Base-by-base conservation (phyloP, 331 rosid species). In the Prunus yedoensis region DNA sequence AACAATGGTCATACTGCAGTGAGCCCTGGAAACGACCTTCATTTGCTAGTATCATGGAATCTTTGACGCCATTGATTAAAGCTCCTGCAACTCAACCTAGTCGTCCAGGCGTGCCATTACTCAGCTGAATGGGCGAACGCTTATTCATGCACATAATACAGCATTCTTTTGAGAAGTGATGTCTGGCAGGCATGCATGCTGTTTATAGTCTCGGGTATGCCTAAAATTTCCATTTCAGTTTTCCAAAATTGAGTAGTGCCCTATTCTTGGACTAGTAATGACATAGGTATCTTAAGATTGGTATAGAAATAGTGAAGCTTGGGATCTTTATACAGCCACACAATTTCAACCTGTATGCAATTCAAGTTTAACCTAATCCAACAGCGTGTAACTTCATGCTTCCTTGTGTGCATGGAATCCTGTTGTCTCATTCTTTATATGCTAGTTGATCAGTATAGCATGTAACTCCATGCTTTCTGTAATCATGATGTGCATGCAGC, bases 1-100 rank as follows among this genome's bases (percentile, higher is more conserved):
- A 74, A 46, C 32, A 75, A 65, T 32, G 64, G 51, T 82, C 47
- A 74, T 70, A 49, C 79, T 88, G 88, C 97, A 95, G 97, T 46
- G 99, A 95, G 80, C 85, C 96, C 38, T 88, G 97, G 97, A 92
- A 92, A 80, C 97, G 99, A 17, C 99, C 97, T 79, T 87, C 99
- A 23, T 95, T 95, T 73, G 78, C 88, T 10, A 87, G 76, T 84
- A 87, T 95, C 82, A 95, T 92, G 99, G 97, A 92, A 70, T 85
- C 93, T 85, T 81, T 95, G 85, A 90, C 73, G 79, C 85, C 90
- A 66, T 79, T 95, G 92, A 90, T 87, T 62, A 95, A 89, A 85
- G 82, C 91, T 45, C 84, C 91, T 12, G 73, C 84, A 5, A 80
- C 97, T 71, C 96, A 89, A 85, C 90, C 91, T 52, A 85, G 91